Conservation (phyloP, 371 early-diverging fungal genomes). For the Mortierella sp. region DNA sequence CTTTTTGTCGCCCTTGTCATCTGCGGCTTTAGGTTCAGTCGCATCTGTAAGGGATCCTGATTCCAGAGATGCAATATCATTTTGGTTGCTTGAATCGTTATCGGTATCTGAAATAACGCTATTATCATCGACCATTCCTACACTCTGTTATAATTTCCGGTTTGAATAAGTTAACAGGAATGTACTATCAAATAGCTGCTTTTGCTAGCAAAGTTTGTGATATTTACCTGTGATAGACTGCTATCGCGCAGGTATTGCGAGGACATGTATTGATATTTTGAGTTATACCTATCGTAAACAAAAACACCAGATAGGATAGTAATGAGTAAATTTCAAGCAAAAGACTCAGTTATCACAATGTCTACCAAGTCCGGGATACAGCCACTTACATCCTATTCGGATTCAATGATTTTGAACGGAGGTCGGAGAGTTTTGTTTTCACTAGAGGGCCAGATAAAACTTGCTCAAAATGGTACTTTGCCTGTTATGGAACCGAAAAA, state of each 20-base stretch:
- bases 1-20: slow-evolving; percentile 14
- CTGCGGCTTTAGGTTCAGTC: slow-evolving; percentile 9
- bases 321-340: neutral
- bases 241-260: slow-evolving; percentile 54
- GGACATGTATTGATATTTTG: slow-evolving; percentile 46
- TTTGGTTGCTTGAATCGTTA: neutral
- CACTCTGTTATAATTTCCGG: slow-evolving; percentile 24
- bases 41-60: neutral
- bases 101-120: slow-evolving; percentile 19
- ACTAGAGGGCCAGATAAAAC: slow-evolving; percentile 54
- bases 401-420: slow-evolving; percentile 51
- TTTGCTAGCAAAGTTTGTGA: neutral
- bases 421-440: slow-evolving; percentile 57
- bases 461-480: slow-evolving; percentile 45
- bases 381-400: slow-evolving; percentile 37
- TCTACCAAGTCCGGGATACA: neutral
- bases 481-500: slow-evolving; percentile 27
- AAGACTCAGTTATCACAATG: no score
- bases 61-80: neutral
- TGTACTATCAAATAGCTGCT: no score
- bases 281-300: slow-evolving; percentile 13
- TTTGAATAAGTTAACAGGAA: neutral
- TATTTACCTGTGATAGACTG: slow-evolving; percentile 52
- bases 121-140: slow-evolving; percentile 38
- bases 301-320: neutral